Evolutionary conservation across 352 stramenopile species (phyloP).

Genomic region (Phytophthora nicotianae): DNA sequence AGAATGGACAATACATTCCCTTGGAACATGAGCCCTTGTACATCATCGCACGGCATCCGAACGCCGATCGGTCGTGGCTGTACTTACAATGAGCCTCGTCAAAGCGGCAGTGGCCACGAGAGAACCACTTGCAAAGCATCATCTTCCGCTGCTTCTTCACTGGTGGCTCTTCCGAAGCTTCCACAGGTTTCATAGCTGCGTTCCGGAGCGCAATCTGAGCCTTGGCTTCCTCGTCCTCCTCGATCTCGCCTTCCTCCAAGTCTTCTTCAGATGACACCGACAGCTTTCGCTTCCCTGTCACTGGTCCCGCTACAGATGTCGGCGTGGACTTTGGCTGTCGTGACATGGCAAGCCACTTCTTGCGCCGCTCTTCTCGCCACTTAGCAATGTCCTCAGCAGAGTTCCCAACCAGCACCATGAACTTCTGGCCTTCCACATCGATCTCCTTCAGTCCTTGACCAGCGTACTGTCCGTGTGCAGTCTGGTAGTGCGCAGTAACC

Average conservation of each 20-base stretch:
- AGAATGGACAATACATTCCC: constrained; percentile 64
- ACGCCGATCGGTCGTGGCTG: constrained; percentile 66
- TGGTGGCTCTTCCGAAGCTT: constrained; percentile 28
- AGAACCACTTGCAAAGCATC: constrained; percentile 70
- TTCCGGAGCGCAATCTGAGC: constrained; percentile 17
- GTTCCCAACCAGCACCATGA: constrained; percentile 84
- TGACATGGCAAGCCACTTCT: constrained; percentile 58
- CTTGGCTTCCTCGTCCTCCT: constrained; percentile 41
- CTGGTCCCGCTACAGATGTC: background rate
- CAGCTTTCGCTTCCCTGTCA: constrained; percentile 55
- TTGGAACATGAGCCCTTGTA: constrained; percentile 61
- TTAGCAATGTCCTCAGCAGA: constrained; percentile 80
- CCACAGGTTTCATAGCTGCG: constrained; percentile 11
- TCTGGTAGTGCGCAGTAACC: constrained; percentile 74
- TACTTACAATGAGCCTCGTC: constrained; percentile 62
- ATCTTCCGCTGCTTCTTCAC: constrained; percentile 52
- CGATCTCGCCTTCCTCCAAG: constrained; percentile 67
- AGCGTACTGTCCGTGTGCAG: constrained; percentile 66
- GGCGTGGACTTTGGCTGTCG: constrained; percentile 25
- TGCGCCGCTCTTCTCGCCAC: constrained; percentile 78
- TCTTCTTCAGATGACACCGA: constrained; percentile 49
- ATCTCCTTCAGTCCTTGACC: constrained; percentile 82
- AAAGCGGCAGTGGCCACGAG: constrained; percentile 66
- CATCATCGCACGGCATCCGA: constrained; percentile 65
- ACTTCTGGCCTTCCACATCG: constrained; percentile 87